phyloP scores from a whole-genome alignment of 208 protist species.

The Leishmania gerbilli region DNA sequence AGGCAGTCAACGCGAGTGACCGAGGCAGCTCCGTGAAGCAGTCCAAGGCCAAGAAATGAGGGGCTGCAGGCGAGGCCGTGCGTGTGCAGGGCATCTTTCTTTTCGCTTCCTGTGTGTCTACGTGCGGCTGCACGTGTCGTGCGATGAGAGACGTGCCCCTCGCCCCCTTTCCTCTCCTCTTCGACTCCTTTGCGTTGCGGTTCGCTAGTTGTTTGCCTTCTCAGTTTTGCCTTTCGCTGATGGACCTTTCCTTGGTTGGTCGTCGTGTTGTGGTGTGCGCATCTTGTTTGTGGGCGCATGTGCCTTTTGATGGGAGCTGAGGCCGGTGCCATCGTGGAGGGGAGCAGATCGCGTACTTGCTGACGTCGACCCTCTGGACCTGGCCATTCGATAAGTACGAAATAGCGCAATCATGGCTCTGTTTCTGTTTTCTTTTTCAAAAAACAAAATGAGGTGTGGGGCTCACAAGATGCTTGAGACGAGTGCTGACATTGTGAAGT shows the following conservation, averaged over 20 bases:
- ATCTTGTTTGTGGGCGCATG: background rate
- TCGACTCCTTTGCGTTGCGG: background rate
- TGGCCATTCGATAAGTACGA: background rate
- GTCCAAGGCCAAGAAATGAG: constrained; percentile 17
- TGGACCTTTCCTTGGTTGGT: background rate
- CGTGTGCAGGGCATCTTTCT: background rate
- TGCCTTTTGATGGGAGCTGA: background rate
- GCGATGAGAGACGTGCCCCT: background rate
- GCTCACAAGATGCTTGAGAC: background rate
- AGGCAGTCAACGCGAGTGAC: constrained; percentile 34
- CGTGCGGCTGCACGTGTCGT: background rate
- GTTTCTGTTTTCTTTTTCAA: background rate
- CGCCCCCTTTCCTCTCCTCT: background rate
- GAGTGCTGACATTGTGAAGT: background rate
- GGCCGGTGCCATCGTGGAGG: background rate
- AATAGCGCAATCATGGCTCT: background rate
- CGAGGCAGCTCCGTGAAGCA: constrained; percentile 16
- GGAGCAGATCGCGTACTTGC: background rate
- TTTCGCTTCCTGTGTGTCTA: background rate
- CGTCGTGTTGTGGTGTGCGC: background rate
- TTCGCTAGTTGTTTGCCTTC: background rate
- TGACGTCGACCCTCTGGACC: background rate
- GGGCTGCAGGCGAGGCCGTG: background rate
- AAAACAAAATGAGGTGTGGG: background rate
- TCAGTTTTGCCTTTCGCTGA: background rate